Base-by-base conservation (phyloP, 2,329 filamentous ascomycete species). In the Ophiostoma sp. region DNA sequence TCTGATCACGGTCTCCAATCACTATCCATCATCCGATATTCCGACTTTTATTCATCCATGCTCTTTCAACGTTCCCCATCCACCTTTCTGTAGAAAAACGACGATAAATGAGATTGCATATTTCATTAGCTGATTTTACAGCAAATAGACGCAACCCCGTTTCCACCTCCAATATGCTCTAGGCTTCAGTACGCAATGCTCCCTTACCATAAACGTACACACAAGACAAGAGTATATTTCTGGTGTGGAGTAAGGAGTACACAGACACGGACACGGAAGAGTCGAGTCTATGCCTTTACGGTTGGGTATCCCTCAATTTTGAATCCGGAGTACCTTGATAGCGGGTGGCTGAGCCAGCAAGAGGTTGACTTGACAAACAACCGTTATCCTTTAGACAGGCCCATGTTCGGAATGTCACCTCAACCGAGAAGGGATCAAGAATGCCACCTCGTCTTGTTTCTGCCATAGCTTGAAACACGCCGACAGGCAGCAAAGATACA, bases 371-470 rank as follows among this genome's bases (percentile, higher is more conserved):
- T 27, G 27, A 62, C 62, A 65, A 20, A 39, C 62, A 41, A 13
- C 62, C 13, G 10, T 15, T 41, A 11, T 41, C 10, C 2, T 36
- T 36, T 31, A 36, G n/a, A 36, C 33, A 64, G 2, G 17, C 4
- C 57, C 60, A 64, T 60, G 4, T n/a, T 33, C 8, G 27, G 10
- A 27, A 64, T 36, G 20, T 20, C 60, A 64, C 60, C 17, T 64
- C 31, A 33, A 20, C 7, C 15, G 20, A 48, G 3, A 3, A 31
- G 27, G 27, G 27, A 31, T 31, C 27, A 31, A 57, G 8, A 27
- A 64, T 64, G 60, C 33, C 60, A 64, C 60, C 17, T 64, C 60
- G 60, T 39, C 60, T 36, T 64, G 31, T 36, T 64, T 36, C 60
- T 4, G 5, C 10, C 31, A 33, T 35, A 20, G 17, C 20, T 65